Base-by-base conservation (phyloP, 345 rosid genomes). In the Populus alba region DNA sequence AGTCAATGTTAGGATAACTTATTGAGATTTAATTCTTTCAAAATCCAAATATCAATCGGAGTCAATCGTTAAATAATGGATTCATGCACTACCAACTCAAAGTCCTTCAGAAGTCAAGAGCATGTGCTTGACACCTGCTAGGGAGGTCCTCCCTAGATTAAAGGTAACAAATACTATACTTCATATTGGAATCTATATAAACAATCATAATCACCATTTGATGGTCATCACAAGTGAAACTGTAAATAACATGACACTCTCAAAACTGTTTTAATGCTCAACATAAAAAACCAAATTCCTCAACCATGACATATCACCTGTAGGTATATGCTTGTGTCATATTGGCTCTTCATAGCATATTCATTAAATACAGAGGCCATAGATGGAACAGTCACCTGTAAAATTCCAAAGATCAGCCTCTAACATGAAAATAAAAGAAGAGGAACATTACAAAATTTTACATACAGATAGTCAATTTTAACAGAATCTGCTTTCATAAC, bases 321-420 rank as follows among this genome's bases (percentile, higher is more conserved):
- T 82, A 95, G 98, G 81, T 95, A 95, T 65, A 95, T 95, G 88
- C 99, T 95, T 27, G 99, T 95, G 70, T 95, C 99, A 77, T 91
- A 95, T 75, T 95, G 98, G 82, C 98, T 95, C 91, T 95, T 95
- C 77, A 95, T 78, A 81, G 99, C 99, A 86, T 95, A 95, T 83
- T 95, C 99, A 76, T 95, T 95, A 89, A 80, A 95, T 78, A 95
- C 99, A 68, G 99, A 95, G 70, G 99, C 99, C 94, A 95, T 53
- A 10, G 99, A 93, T 70, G 99, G 99, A 68, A 95, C 92, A 23
- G 99, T 95, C n/a, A 95, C 88, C 99, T 95, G 89, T 57, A 83
- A 45, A 73, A 77, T 62, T 78, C 77, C 29, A 29, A 71, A 72
- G 37, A 47, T 84, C 72, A 86, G 85, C 63, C 37, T 68, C 83